Base-by-base conservation (phyloP, 2,329 filamentous ascomycete genomes). In the Venturia effusa region DNA sequence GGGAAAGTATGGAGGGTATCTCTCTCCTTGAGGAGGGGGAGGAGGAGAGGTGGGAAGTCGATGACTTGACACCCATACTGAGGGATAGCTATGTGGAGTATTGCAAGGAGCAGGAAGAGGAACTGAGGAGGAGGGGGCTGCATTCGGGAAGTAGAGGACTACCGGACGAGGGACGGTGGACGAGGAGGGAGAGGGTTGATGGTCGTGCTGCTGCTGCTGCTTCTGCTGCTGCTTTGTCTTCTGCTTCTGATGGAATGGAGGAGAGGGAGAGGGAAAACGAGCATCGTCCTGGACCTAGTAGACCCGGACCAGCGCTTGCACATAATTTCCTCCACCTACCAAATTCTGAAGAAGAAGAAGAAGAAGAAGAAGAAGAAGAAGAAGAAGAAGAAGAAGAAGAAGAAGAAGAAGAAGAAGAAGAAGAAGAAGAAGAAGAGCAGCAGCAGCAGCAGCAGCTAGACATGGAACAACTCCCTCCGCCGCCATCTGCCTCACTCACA, bases 141-240 rank as follows among this genome's bases (percentile, higher is more conserved):
- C 15, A 34, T 7, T 8, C 4, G 15, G 51, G 22, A 17, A 19
- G 19, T 15, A 30, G 22, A 17, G n/a, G 27, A 13, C 4, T 34
- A 11, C 51, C 51, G 3, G 30, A 34, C 13, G 51, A 30, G 15
- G 51, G 34, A n/a, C n/a, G n/a, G 19, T 57, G 51, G 51, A 57
- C 51, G 51, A 32, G 19, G 51, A 57, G 51, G 51, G 51, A 57
- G 51, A 57, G 27, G 51, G 34, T 57, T 57, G 27, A 57, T 57
- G 51, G 34, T 34, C 51, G 51, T 57, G 10, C 24, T 51, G 45
- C 7, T 27, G 22, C n/a, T 27, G 30, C 15, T 34, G 11, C 17
- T 37, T 2, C 27, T 32, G 13, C 4, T 13, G 7, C 48, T 2
- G 8, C 7, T n/a, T n/a, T n/a, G n/a, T n/a, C n/a, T 34, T n/a